These are phyloP conservation scores for Venturia aucupariae DNA, from an alignment of 2,329 filamentous ascomycete genomes.

Conservation along the genomic window DNA sequence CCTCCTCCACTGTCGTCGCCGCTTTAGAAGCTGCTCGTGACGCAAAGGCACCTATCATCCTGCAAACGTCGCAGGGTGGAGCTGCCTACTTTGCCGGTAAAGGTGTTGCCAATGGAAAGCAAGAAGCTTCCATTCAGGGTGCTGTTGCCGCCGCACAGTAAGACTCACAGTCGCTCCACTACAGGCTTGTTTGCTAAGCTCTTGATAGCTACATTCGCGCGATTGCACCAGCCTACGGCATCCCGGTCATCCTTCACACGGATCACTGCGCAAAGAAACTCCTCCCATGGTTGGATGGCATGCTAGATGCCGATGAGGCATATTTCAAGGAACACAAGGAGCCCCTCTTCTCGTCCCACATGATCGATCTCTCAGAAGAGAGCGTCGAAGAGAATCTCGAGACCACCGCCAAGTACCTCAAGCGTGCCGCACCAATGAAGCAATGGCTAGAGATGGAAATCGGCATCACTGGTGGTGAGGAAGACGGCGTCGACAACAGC, in stretches of 20 bases:
- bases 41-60: constrained; percentile 80
- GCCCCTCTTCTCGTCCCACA: constrained; percentile 93
- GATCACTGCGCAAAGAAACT: constrained; percentile 99
- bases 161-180: constrained; percentile 67
- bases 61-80: constrained; percentile 90
- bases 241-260: constrained; percentile 74
- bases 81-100: constrained; percentile 84
- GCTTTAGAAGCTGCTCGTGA: constrained; percentile 92
- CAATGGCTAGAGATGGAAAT: constrained; percentile 93
- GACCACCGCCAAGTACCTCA: constrained; percentile 86
- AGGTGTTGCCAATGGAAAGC: constrained; percentile 72
- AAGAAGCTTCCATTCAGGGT: constrained; percentile 82
- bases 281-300: constrained; percentile 72
- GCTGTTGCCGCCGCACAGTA: constrained; percentile 85
- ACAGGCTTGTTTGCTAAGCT: neutral
- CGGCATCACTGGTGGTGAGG: constrained; percentile 88
- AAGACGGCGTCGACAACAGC: constrained; percentile 98
- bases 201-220: constrained; percentile 40
- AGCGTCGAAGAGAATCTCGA: constrained; percentile 76
- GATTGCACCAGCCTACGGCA: constrained; percentile 41
- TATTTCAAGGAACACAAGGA: constrained; percentile 91
- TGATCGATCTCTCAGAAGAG: constrained; percentile 93
- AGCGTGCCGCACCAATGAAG: constrained; percentile 93
- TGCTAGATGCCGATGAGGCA: constrained; percentile 86
- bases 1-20: constrained; percentile 77